Percentiles rank a stretch among this genome's conserved stretches.
These are phyloP conservation scores for Cutaneotrichosporon cyanovorans DNA, from an alignment of 1,284 basidiomycete genomes.

Conservation along the genomic window DNA sequence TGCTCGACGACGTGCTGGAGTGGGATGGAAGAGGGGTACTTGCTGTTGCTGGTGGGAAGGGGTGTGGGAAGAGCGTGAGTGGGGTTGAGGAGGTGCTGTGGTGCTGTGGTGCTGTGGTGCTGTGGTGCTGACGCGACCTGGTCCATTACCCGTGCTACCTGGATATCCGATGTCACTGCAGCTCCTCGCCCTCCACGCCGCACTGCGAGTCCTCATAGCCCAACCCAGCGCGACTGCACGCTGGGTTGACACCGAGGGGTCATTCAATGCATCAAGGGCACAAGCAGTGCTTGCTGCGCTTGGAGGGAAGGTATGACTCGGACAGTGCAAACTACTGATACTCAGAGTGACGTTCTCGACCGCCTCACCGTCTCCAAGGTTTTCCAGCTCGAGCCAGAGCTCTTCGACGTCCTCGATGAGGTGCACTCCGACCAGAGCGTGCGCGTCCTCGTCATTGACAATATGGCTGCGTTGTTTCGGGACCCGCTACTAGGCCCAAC, in stretches of 20 bases:
- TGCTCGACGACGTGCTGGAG: constrained; percentile 5
- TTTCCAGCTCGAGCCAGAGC: constrained; percentile 34
- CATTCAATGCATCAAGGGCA: constrained; percentile 34
- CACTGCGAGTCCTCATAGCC: constrained; percentile 21
- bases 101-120: too few species aligned
- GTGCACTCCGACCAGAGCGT: background rate
- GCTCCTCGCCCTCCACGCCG: constrained; percentile 38
- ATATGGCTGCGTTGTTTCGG: constrained; percentile 33
- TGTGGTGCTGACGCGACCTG: too few species aligned
- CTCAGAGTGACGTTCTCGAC: constrained; percentile 18
- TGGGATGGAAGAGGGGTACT: constrained; percentile 29
- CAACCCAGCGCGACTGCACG: constrained; percentile 23
- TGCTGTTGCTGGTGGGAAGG: constrained; percentile 33
- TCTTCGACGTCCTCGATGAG: constrained; percentile 20
- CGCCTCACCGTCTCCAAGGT: constrained; percentile 29
- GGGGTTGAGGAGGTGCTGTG: background rate
- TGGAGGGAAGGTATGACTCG: constrained; percentile 25
- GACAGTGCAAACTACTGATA: background rate
- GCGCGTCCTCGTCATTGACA: constrained; percentile 36
- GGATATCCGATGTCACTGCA: constrained; percentile 10
- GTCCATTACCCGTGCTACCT: too few species aligned
- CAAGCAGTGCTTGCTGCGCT: constrained; percentile 18
- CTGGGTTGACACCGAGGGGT: constrained; percentile 43
- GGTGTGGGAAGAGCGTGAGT: constrained; percentile 40
- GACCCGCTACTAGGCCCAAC: constrained; percentile 31